A percentile compares a stretch with the other conserved stretches of the same genome.
Conservation (phyloP, 495 filamentous ascomycete genomes). For the Tetracladium marchalianum region DNA sequence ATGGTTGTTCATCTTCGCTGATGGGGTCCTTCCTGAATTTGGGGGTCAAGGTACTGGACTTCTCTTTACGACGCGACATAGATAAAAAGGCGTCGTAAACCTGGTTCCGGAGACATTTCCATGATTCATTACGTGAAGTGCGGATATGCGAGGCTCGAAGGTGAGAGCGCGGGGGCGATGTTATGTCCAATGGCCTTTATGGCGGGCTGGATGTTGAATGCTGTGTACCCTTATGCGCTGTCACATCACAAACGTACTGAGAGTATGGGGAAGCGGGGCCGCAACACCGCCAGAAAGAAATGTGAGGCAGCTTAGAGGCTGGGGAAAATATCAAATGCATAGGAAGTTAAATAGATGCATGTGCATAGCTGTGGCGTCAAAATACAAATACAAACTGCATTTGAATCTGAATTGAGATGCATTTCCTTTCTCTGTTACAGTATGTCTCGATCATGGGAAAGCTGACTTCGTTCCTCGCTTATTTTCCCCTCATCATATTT, state of each 20-base stretch:
- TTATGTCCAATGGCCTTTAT: no score
- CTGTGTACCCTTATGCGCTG: conserved; percentile 1
- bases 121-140: no score
- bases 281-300: not conserved
- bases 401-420: not conserved
- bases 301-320: conserved; percentile 15
- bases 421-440: no score
- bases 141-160: no score
- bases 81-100: not conserved
- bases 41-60: not conserved
- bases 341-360: conserved; percentile 3
- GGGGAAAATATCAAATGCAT: not conserved
- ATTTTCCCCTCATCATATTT: no score
- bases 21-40: not conserved
- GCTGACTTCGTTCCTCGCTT: no score
- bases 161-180: no score
- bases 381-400: not conserved
- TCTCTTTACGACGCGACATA: not conserved
- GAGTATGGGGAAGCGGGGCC: not conserved
- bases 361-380: not conserved
- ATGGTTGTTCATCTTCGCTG: conserved; percentile 60
- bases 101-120: not conserved
- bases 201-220: no score
- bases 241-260: conserved; percentile 1
- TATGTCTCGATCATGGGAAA: no score